Evolutionary conservation across 2,329 filamentous ascomycete genomes (phyloP).

Genomic region (Rutstroemia sp.): DNA sequence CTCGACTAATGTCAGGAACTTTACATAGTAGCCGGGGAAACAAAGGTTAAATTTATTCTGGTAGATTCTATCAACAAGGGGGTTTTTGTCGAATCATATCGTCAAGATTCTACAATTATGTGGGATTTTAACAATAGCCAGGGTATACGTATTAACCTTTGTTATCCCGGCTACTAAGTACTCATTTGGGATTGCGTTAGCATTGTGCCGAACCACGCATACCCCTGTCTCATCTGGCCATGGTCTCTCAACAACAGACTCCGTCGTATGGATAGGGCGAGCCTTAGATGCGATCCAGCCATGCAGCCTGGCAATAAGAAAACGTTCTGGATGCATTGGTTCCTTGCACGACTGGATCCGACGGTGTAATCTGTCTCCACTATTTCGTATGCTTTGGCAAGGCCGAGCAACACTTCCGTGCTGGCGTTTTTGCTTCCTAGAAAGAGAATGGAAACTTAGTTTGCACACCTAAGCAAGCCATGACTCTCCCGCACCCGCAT

Average conservation of each 20-base stretch:
- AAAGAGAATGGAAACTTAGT: not conserved
- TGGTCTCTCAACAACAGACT: not conserved
- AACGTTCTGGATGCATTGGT: conserved; percentile 7
- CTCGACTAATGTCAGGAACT: not conserved
- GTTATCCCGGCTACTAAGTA: no score
- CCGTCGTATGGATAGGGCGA: not conserved
- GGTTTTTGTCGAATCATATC: no score
- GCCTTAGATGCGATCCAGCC: not conserved
- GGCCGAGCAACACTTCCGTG: not conserved
- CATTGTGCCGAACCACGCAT: not conserved
- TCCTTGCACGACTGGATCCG: not conserved
- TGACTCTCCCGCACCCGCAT: not conserved
- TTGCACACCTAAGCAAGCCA: not conserved
- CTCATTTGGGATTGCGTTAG: not conserved
- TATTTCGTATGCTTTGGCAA: not conserved
- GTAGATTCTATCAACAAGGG: no score
- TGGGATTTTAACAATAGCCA: no score
- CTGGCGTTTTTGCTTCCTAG: not conserved
- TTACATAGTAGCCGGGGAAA: no score
- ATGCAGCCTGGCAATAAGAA: conserved; percentile 1
- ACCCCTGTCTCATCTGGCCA: not conserved
- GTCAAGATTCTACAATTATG: no score
- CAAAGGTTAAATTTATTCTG: no score
- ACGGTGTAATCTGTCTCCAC: not conserved
- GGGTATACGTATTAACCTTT: no score